These are phyloP conservation scores for Strigomonas galati DNA, from an alignment of 208 protist genomes.

Conservation along the genomic window DNA sequence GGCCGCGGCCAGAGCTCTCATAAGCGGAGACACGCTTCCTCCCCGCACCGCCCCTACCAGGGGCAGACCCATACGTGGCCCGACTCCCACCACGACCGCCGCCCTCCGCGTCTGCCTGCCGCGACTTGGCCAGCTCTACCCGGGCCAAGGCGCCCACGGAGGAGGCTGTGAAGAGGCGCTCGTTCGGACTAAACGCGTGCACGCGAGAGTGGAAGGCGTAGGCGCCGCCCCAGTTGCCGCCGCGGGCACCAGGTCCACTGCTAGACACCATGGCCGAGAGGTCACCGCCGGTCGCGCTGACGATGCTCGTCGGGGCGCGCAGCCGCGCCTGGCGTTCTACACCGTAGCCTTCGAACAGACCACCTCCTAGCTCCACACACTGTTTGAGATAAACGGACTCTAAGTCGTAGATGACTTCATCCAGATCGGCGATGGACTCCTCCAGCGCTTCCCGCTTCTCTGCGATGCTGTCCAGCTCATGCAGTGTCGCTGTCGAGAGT, in stretches of 20 bases:
- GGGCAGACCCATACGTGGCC: no score
- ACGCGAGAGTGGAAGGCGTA: conserved; percentile 59
- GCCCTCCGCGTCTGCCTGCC: conserved; percentile 10
- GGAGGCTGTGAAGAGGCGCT: conserved; percentile 73
- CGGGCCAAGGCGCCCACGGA: conserved; percentile 66
- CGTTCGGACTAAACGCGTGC: conserved; percentile 59
- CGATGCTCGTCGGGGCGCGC: background rate
- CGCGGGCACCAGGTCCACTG: background rate
- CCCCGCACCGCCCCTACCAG: no score
- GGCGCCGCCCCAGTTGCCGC: background rate
- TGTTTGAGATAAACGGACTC: conserved; percentile 61
- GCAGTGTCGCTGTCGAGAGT: conserved; percentile 17
- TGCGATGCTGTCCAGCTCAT: conserved; percentile 37
- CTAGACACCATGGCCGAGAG: background rate
- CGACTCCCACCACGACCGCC: no score
- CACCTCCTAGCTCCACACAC: conserved; percentile 62
- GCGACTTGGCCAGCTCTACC: conserved; percentile 59
- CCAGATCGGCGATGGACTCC: conserved; percentile 29
- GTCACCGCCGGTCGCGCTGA: background rate
- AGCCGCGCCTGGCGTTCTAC: conserved; percentile 41
- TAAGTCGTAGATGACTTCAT: conserved; percentile 63
- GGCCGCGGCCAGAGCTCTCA: no score
- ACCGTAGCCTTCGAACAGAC: conserved; percentile 76
- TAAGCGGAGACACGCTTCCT: no score
- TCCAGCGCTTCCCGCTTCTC: conserved; percentile 46